A percentile compares a stretch with the other conserved stretches of the same genome.
Evolutionary conservation across 306 rosid genomes (phyloP).

Genomic region (Vigna mungo): DNA sequence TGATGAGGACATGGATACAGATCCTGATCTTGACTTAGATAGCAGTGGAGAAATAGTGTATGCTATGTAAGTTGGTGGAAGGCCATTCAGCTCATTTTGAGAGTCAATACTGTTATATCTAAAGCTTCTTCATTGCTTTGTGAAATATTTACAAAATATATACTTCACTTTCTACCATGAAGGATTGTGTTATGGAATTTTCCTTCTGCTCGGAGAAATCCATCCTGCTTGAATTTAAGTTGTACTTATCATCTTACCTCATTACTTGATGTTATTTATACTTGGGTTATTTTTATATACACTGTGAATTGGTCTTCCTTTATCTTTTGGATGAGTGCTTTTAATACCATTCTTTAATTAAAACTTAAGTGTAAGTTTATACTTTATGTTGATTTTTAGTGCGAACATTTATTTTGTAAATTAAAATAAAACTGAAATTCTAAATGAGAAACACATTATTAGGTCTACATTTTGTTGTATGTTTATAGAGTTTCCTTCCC

Average conservation of each 20-base stretch:
- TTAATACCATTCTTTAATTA: no score
- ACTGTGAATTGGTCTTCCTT: neutral
- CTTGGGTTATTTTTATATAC: neutral
- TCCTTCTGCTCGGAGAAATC: slow-evolving; percentile 36
- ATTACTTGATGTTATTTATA: slow-evolving; percentile 19
- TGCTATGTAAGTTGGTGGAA: slow-evolving; percentile 63
- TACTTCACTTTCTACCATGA: slow-evolving; percentile 9
- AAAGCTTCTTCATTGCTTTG: slow-evolving; percentile 24
- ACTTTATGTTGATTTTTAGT: neutral
- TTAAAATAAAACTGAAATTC: no score
- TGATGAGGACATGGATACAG: slow-evolving; percentile 90
- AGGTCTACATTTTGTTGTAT: no score
- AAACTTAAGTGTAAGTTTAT: no score
- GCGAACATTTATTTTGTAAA: neutral
- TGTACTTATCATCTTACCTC: slow-evolving; percentile 22
- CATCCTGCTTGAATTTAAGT: slow-evolving; percentile 41
- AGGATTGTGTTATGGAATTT: slow-evolving; percentile 47
- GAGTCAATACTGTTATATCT: slow-evolving; percentile 4
- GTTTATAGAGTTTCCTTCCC: no score
- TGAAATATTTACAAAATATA: slow-evolving; percentile 40
- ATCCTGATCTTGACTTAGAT: slow-evolving; percentile 86
- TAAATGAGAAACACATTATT: no score
- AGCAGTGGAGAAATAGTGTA: slow-evolving; percentile 94
- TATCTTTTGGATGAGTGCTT: neutral
- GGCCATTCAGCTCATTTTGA: no score